These are phyloP conservation scores for Neurospora sp. DNA, from an alignment of 495 filamentous ascomycete genomes.

Conservation along the genomic window DNA sequence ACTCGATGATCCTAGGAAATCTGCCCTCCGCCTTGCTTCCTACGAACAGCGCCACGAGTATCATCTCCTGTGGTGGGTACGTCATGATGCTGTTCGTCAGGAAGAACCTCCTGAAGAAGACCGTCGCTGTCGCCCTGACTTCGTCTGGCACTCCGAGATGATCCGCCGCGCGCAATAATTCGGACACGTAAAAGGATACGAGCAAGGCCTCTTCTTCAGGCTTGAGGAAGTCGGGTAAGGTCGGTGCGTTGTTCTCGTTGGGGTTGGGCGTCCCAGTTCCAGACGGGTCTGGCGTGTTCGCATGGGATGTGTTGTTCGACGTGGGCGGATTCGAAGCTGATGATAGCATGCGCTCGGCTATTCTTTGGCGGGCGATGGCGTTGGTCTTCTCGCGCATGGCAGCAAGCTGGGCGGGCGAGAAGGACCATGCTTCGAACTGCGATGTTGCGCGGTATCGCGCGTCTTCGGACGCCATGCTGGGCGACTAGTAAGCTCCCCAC, in stretches of 20 bases:
- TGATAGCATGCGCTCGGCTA: conserved; percentile 35
- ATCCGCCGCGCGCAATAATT: conserved; percentile 63
- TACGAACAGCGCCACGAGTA: conserved; percentile 80
- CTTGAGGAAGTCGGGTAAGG: conserved; percentile 60
- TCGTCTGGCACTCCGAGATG: conserved; percentile 69
- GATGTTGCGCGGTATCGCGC: conserved; percentile 83
- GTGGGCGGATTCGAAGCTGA: conserved; percentile 13
- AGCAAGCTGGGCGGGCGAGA: conserved; percentile 59
- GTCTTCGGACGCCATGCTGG: conserved; percentile 58
- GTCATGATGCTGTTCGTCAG: conserved; percentile 90
- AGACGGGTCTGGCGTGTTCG: conserved; percentile 26
- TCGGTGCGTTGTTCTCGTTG: conserved; percentile 19
- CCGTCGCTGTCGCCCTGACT: conserved; percentile 80
- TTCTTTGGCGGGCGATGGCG: conserved; percentile 56
- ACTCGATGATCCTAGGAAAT: conserved; percentile 61
- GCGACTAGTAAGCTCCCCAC: neutral
- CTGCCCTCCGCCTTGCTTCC: conserved; percentile 84
- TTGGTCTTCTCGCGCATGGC: conserved; percentile 68
- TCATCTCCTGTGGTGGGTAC: conserved; percentile 78
- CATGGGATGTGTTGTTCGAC: conserved; percentile 8
- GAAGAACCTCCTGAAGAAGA: conserved; percentile 91
- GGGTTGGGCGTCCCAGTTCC: conserved; percentile 23
- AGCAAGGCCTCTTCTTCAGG: conserved; percentile 72
- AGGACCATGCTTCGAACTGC: conserved; percentile 91
- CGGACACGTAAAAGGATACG: conserved; percentile 68